Percentiles rank a stretch among this genome's conserved stretches.
phyloP scores from a whole-genome alignment of 495 filamentous ascomycete genomes.

The Letharia columbiana region DNA sequence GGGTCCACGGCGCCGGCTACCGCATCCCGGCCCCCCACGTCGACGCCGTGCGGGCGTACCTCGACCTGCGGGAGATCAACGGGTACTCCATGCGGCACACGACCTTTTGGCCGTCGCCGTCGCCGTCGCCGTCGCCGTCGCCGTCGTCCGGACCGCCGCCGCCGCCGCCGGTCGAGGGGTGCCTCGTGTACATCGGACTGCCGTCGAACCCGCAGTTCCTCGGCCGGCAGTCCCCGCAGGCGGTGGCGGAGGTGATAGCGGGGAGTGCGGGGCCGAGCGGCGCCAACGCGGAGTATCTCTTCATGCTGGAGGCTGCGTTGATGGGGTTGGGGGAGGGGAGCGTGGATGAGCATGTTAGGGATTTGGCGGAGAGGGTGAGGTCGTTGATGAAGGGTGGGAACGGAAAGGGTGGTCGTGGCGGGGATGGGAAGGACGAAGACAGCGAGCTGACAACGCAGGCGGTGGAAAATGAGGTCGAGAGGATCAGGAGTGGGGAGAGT shows the following conservation, averaged over 20 bases:
- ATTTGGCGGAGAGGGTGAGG: constrained; percentile 41
- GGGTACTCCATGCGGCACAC: constrained; percentile 89
- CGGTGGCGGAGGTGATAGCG: constrained; percentile 77
- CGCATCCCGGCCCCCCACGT: constrained; percentile 68
- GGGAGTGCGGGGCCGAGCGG: constrained; percentile 74
- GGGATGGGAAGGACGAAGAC: background rate
- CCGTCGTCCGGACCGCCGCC: background rate
- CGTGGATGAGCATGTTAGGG: constrained; percentile 73
- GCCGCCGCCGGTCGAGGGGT: constrained; percentile 36
- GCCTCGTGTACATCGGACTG: constrained; percentile 89
- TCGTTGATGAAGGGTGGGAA: constrained; percentile 31
- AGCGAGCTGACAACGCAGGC: constrained; percentile 15
- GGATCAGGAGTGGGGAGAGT: constrained; percentile 25
- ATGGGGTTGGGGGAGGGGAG: constrained; percentile 62
- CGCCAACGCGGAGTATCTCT: constrained; percentile 85
- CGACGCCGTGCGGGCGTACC: constrained; percentile 75
- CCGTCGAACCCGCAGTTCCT: constrained; percentile 91
- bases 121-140: too few relatives aligned
- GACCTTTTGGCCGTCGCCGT: constrained; percentile 47
- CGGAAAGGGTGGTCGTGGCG: constrained; percentile 28
- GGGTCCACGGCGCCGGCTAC: constrained; percentile 82
- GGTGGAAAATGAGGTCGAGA: constrained; percentile 34
- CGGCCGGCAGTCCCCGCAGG: constrained; percentile 68
- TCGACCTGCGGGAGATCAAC: constrained; percentile 95
- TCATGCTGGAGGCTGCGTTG: constrained; percentile 68